Evolutionary conservation across 1,139 yeast genomes (phyloP).

Genomic region (Zygoascus meyerae): DNA sequence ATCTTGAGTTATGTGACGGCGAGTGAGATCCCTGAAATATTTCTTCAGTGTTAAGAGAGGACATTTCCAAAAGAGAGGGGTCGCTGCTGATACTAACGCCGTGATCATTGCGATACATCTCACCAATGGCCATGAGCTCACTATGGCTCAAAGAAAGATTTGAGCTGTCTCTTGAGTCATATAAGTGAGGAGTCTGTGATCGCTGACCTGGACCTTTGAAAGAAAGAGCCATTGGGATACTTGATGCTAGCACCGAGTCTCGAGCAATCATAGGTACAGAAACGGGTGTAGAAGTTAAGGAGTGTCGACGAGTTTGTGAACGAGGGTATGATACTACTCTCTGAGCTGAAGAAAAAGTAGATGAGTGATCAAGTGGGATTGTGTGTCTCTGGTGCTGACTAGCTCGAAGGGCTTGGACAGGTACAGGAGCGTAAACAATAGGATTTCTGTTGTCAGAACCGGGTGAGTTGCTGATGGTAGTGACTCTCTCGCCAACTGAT

Average conservation of each 20-base stretch:
- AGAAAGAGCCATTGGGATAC: background rate
- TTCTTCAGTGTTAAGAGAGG: background rate
- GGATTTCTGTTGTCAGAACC: slow-evolving; percentile 4
- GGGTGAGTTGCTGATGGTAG: background rate
- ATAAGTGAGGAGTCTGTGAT: slow-evolving; percentile 2
- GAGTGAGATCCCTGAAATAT: background rate
- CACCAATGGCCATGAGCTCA: slow-evolving; percentile 4
- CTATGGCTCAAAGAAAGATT: slow-evolving; percentile 1
- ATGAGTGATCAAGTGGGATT: background rate
- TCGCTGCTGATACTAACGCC: background rate
- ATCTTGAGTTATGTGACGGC: background rate
- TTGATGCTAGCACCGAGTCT: background rate
- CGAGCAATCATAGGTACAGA: background rate
- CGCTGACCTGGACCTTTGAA: background rate
- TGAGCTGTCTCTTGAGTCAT: background rate
- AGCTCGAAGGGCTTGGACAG: background rate
- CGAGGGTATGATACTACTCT: background rate
- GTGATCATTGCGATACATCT: background rate
- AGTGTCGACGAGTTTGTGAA: background rate
- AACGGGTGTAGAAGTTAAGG: background rate
- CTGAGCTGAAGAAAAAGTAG: background rate
- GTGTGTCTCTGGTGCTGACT: background rate
- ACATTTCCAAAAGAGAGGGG: slow-evolving; percentile 2
- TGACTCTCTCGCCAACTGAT: background rate
- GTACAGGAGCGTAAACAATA: slow-evolving; percentile 7